Evolutionary conservation across 768 basidiomycete genomes (phyloP).

Genomic region (Gautieria morchelliformis): DNA sequence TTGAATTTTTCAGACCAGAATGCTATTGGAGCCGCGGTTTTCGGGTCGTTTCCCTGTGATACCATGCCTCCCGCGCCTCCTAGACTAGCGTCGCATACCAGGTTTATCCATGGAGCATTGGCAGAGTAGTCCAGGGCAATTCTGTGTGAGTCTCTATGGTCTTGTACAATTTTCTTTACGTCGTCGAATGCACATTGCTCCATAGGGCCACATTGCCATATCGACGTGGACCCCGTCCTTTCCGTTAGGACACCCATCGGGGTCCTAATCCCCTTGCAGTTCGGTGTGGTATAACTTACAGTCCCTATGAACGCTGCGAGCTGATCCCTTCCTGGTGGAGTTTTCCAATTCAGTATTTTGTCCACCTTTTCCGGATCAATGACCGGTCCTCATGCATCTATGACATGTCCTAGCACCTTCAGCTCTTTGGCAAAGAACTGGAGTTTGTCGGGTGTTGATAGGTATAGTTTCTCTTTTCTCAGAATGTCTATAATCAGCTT

Average conservation of each 20-base stretch:
- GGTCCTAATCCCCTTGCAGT: constrained; percentile 23
- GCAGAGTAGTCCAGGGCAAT: neutral
- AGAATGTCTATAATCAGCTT: constrained; percentile 26
- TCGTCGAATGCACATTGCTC: constrained; percentile 26
- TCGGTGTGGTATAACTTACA: constrained; percentile 26
- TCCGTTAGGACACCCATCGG: constrained; percentile 27
- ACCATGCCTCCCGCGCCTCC: constrained; percentile 24
- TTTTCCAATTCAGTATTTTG: constrained; percentile 21
- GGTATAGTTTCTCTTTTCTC: constrained; percentile 25
- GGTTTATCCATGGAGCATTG: constrained; percentile 14
- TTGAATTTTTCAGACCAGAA: constrained; percentile 25
- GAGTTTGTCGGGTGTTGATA: constrained; percentile 24
- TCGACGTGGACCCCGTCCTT: constrained; percentile 10
- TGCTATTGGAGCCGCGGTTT: constrained; percentile 17
- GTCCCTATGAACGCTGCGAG: constrained; percentile 26
- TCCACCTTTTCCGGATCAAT: constrained; percentile 36
- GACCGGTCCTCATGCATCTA: constrained; percentile 28
- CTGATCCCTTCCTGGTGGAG: constrained; percentile 21
- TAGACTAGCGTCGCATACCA: constrained; percentile 24
- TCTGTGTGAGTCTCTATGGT: neutral
- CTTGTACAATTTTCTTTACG: constrained; percentile 17
- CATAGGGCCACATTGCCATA: constrained; percentile 21
- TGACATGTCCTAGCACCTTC: constrained; percentile 22
- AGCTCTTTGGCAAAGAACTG: constrained; percentile 18
- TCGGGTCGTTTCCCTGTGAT: constrained; percentile 19